A percentile compares a stretch with the other conserved stretches of the same genome.
phyloP scores from a whole-genome alignment of 139 green algal genomes.

The Chlorella sp. region DNA sequence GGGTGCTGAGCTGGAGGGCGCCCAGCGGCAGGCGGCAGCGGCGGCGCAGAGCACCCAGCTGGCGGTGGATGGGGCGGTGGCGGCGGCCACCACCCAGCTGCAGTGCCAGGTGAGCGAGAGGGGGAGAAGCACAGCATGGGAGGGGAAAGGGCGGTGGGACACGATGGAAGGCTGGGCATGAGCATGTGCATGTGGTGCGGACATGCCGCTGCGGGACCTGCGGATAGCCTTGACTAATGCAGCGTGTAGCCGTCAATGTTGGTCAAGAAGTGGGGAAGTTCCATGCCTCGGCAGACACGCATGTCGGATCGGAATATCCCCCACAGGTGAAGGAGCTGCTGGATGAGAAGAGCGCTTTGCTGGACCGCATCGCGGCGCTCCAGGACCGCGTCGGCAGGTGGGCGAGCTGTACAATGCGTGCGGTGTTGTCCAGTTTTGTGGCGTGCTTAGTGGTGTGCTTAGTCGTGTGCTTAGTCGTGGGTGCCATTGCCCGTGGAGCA shows the following conservation, averaged over 20 bases:
- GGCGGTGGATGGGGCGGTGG: background rate
- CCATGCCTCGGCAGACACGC: too few species aligned
- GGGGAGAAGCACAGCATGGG: too few species aligned
- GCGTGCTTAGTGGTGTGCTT: background rate
- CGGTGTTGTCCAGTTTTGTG: background rate
- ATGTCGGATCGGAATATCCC: too few species aligned
- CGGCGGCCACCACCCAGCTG: background rate
- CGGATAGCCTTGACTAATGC: too few species aligned
- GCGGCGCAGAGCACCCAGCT: background rate
- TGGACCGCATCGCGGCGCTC: background rate
- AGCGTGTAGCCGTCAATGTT: too few species aligned
- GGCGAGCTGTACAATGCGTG: background rate
- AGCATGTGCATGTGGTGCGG: too few species aligned
- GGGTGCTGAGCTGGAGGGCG: background rate
- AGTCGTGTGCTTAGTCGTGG: background rate
- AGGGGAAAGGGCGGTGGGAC: too few species aligned
- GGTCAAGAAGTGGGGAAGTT: too few species aligned
- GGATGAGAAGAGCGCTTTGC: constrained; percentile 1
- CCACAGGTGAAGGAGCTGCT: constrained; percentile 9
- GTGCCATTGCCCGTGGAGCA: too few species aligned
- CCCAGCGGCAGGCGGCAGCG: background rate
- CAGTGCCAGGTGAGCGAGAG: background rate
- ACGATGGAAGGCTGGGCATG: too few species aligned
- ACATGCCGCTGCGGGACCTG: too few species aligned
- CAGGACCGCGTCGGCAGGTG: constrained; percentile 7